Evolutionary conservation across 73 alveolate genomes (phyloP), one percentile per base, ranked within the genome.

Genomic region (Uronychia setigera): DNA sequence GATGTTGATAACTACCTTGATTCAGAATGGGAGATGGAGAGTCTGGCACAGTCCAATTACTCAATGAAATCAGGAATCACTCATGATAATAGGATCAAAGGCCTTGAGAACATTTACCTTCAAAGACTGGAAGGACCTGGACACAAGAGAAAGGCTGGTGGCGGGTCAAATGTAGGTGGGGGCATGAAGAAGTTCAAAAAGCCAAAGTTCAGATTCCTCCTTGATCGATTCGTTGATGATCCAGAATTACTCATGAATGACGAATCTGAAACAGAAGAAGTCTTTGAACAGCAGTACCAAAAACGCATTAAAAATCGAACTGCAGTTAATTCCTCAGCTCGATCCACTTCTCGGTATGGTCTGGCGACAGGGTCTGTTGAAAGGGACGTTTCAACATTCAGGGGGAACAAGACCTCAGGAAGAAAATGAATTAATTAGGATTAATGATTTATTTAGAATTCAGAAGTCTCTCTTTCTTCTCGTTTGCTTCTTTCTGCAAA

Each of bases 21-120:
- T 14, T 29, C 77, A 1, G 83, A 75, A 26, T 83, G 76, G 77
- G 91, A 84, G 77, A 59, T 83, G 60, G 90, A 83, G 76, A 32
- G 79, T 1, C 13, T 83, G 0, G 90, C 76, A 11, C 77, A 79
- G n/a, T 74, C 78, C 1, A 34, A 78, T 1, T 29, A 33, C 58
- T 30, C 29, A 25, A 58, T 81, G 81, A 76, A 58, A 25, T 27
- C 60, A 26, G 59, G 86, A 76, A 77, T 26, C 29, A 60, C 13
- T 13, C 74, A 11, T 78, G 90, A 77, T 29, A 58, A 60, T 1
- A 84, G 84, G 84, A 77, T 89, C 27, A 83, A 80, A 35, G 95
- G 95, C 0, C 89, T 89, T 0, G 95, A 89, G 67, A 84, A 67
- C 33, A 89, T 89, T 33, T 89, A 89, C 60, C 89, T 89, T 0